These are phyloP conservation scores for Dacryopinax spathularia DNA, from an alignment of 768 basidiomycete species.

Conservation along the genomic window DNA sequence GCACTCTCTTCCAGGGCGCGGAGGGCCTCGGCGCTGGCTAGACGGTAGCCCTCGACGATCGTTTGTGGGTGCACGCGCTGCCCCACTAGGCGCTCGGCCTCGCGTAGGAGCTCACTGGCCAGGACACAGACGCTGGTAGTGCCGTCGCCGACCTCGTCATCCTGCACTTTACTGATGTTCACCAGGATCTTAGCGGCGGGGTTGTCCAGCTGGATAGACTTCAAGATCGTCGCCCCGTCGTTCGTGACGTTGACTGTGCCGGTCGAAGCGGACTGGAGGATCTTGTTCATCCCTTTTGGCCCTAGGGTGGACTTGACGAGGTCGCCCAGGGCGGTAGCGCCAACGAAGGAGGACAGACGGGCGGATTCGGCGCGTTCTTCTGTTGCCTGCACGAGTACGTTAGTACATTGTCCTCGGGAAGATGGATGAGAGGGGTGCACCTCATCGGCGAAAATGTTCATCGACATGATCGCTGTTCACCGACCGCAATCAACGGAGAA, in stretches of 20 bases:
- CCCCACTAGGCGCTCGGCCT: constrained; percentile 87
- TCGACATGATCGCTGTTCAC: constrained; percentile 39
- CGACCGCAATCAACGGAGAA: neutral
- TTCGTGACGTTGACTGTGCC: constrained; percentile 96
- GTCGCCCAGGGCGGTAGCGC: constrained; percentile 92
- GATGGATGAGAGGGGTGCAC: constrained; percentile 21
- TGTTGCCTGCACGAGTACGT: constrained; percentile 23
- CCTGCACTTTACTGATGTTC: constrained; percentile 99
- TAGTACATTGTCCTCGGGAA: neutral
- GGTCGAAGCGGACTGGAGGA: constrained; percentile 77
- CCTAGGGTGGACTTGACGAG: constrained; percentile 97
- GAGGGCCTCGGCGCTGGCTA: constrained; percentile 75
- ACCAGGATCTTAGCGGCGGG: constrained; percentile 98
- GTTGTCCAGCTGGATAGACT: constrained; percentile 94
- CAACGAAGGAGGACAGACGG: constrained; percentile 93
- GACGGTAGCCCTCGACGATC: constrained; percentile 90
- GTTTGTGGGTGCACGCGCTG: constrained; percentile 96
- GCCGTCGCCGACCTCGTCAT: constrained; percentile 96
- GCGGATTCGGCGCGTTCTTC: constrained; percentile 96
- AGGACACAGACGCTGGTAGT: constrained; percentile 86
- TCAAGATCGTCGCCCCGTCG: constrained; percentile 96
- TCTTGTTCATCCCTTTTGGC: constrained; percentile 99
- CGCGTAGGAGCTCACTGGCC: constrained; percentile 78
- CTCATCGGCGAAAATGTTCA: constrained; percentile 58
- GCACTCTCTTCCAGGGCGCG: constrained; percentile 72